A percentile compares a stretch with the other conserved stretches of the same genome.
Evolutionary conservation across 2,329 filamentous ascomycete genomes (phyloP).

Genomic region (Paramyrothecium sp.): DNA sequence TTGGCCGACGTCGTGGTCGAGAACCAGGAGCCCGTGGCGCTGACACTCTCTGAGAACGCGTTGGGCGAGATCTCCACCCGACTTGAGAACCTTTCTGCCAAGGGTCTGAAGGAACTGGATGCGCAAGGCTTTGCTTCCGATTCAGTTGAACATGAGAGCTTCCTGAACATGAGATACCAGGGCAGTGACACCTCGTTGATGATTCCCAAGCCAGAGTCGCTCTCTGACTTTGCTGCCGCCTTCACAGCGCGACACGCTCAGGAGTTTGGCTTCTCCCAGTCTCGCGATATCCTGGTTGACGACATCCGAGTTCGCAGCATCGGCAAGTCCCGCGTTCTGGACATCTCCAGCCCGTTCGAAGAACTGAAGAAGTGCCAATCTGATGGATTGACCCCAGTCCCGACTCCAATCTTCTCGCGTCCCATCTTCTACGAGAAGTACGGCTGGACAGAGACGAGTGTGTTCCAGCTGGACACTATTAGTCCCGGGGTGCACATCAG

Average conservation of each 20-base stretch:
- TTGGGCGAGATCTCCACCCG: slow-evolving; percentile 15
- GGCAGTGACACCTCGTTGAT: slow-evolving; percentile 42
- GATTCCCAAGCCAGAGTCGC: slow-evolving; percentile 22
- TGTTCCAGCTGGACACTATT: slow-evolving; percentile 20
- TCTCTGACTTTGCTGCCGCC: slow-evolving; percentile 25
- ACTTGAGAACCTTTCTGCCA: slow-evolving; percentile 17
- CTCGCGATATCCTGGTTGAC: slow-evolving; percentile 37
- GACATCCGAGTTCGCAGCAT: slow-evolving; percentile 40
- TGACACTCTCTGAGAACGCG: slow-evolving; percentile 19
- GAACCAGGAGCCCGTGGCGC: slow-evolving; percentile 32
- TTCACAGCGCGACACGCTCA: slow-evolving; percentile 35
- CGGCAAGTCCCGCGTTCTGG: slow-evolving; percentile 20
- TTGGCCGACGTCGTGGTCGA: slow-evolving; percentile 44
- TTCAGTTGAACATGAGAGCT: slow-evolving; percentile 40
- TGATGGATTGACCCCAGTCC: slow-evolving; percentile 4
- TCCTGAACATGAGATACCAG: slow-evolving; percentile 42
- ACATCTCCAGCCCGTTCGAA: slow-evolving; percentile 20
- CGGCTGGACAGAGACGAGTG: slow-evolving; percentile 21
- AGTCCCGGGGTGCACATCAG: slow-evolving; percentile 14
- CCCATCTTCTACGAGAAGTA: slow-evolving; percentile 22
- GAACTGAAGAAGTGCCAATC: slow-evolving; percentile 17
- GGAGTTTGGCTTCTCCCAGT: slow-evolving; percentile 39
- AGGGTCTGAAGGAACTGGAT: slow-evolving; percentile 17
- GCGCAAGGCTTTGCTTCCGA: slow-evolving; percentile 34
- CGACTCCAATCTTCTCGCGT: slow-evolving; percentile 14